Percentiles rank a stretch among this genome's conserved stretches.
phyloP scores from a whole-genome alignment of 169 alveolate genomes.

The Cardiosporidium cionae region DNA sequence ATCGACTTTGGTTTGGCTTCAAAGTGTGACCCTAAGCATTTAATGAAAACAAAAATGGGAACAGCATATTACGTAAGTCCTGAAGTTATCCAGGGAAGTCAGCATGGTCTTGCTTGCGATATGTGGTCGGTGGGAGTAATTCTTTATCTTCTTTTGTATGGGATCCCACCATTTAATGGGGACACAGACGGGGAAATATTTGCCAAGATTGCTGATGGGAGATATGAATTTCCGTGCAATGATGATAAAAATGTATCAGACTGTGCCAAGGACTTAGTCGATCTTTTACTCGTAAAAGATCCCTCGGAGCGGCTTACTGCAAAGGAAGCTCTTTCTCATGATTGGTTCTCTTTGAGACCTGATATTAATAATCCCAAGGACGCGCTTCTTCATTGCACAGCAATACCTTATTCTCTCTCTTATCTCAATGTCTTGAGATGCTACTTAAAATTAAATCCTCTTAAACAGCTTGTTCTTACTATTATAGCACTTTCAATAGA shows the following conservation, averaged over 20 bases:
- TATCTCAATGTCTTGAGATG: background rate
- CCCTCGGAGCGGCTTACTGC: background rate
- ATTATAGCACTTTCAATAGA: background rate
- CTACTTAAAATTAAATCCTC: background rate
- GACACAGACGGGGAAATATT: conserved; percentile 58
- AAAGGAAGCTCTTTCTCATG: background rate
- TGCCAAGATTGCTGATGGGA: conserved; percentile 21
- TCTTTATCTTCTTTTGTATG: conserved; percentile 62
- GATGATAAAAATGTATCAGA: background rate
- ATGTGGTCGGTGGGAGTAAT: conserved; percentile 88
- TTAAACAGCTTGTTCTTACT: background rate
- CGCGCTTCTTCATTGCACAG: background rate
- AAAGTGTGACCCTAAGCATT: conserved; percentile 44
- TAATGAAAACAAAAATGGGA: conserved; percentile 66
- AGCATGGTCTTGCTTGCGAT: conserved; percentile 86
- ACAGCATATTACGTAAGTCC: conserved; percentile 79
- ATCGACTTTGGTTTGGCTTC: conserved; percentile 80
- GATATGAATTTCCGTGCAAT: background rate
- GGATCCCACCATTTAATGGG: conserved; percentile 62
- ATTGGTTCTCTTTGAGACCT: background rate
- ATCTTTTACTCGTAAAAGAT: background rate
- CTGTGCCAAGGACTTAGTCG: background rate
- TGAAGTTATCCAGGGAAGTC: conserved; percentile 73
- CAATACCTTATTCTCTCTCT: background rate
- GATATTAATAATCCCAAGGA: background rate